Evolutionary conservation across 352 stramenopile genomes (phyloP), one percentile per base, ranked within the genome.

Genomic region (Globisporangium yorkense): DNA sequence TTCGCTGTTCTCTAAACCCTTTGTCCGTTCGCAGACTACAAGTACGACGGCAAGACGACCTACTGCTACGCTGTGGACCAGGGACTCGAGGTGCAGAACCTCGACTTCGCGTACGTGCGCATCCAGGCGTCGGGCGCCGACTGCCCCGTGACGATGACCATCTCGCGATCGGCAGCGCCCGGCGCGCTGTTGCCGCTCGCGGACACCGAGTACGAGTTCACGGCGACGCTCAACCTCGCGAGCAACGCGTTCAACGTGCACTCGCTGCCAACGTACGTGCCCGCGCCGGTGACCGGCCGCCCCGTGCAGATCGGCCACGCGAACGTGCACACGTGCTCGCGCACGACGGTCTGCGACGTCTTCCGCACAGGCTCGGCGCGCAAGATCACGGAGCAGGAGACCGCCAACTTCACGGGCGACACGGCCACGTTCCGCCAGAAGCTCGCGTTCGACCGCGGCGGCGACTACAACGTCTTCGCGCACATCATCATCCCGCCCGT

Each of bases 31-130:
- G 15, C 57, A 89, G 81, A 91, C 58, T 91, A 91, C 63, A 40
- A 80, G 55, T 89, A 88, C 43, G 77, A 89, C 56, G 78, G 76
- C 57, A 71, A 71, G 54, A 88, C 81, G 55, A 88, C 79, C n/a
- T 89, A 89, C 59, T 92, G 82, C 77, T 89, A 88, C 68, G 84
- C 72, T 69, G 69, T 92, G 61, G 67, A 88, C 59, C 82, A 92
- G 63, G 77, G 79, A 40, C 72, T 92, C 66, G 67, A 78, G 44
- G 75, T 92, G 52, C 68, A 70, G 57, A 87, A 81, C 58, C 72
- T 88, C 54, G 80, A 92, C 61, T 86, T 82, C 12, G 75, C 79
- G 52, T 88, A 89, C 49, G 68, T 89, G 37, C 61, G 78, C n/a
- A 54, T 68, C 24, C 58, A 87, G 35, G 79, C 70, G 15, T 70